Evolutionary conservation across 768 basidiomycete species (phyloP).

Genomic region (Sporobolomyces phaffii): DNA sequence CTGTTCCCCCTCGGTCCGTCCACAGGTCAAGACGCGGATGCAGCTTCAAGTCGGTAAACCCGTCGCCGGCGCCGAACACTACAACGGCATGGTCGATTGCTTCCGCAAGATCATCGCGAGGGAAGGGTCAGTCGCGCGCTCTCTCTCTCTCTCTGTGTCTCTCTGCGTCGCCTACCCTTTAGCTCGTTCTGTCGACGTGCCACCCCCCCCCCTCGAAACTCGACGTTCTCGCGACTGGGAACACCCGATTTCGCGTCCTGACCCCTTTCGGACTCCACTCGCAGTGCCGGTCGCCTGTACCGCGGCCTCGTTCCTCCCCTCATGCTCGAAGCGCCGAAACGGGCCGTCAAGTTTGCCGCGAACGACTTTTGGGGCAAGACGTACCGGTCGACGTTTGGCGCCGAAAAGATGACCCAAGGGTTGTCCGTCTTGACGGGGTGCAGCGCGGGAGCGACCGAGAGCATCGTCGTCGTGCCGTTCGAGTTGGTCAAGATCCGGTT

Average conservation of each 20-base stretch:
- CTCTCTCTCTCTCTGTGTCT: conserved; percentile 38
- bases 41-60: conserved; percentile 85
- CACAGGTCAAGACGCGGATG: conserved; percentile 96
- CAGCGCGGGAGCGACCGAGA: conserved; percentile 91
- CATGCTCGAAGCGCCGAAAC: conserved; percentile 92
- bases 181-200: no score
- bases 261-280: no score
- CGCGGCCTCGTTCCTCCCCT: conserved; percentile 93
- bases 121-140: conserved; percentile 66
- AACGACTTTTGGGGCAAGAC: conserved; percentile 96
- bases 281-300: conserved; percentile 74
- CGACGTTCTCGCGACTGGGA: no score
- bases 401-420: conserved; percentile 76
- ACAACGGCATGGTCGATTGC: conserved; percentile 60
- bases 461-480: conserved; percentile 74
- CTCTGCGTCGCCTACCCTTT: background rate
- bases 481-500: conserved; percentile 64
- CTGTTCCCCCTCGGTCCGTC: background rate
- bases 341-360: conserved; percentile 69
- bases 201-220: background rate
- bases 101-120: conserved; percentile 74
- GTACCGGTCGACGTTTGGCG: conserved; percentile 59
- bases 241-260: no score
- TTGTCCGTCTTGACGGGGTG: conserved; percentile 88
- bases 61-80: conserved; percentile 53